phyloP scores from a whole-genome alignment of 805 yeast species.

The Kuraishia ogatae region DNA sequence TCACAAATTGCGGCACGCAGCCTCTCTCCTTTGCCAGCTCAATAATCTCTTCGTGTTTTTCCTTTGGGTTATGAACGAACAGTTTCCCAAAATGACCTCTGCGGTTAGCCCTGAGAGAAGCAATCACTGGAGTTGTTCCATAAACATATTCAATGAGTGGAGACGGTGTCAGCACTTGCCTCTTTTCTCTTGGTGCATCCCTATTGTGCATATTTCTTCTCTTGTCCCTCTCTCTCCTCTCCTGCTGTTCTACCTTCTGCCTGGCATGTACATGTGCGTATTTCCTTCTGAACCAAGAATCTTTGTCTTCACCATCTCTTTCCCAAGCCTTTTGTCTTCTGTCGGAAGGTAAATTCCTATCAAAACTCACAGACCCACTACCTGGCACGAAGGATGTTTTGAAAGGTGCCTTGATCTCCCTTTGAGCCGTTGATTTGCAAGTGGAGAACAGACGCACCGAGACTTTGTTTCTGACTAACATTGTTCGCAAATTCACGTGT shows the following conservation, averaged over 20 bases:
- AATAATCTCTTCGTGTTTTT: constrained; percentile 31
- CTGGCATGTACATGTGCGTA: constrained; percentile 61
- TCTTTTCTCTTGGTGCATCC: not conserved
- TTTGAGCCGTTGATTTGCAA: not conserved
- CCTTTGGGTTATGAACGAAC: constrained; percentile 31
- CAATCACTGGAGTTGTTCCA: constrained; percentile 68
- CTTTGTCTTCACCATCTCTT: constrained; percentile 49
- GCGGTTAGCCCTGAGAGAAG: constrained; percentile 53
- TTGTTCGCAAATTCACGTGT: too few species aligned
- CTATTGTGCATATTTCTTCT: not conserved
- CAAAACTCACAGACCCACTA: constrained; percentile 19
- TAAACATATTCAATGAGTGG: constrained; percentile 47
- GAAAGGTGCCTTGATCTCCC: constrained; percentile 1
- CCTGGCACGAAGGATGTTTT: not conserved
- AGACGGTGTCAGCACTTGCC: not conserved
- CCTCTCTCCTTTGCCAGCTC: constrained; percentile 35
- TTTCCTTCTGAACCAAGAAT: constrained; percentile 49
- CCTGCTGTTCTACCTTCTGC: constrained; percentile 21
- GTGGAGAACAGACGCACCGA: not conserved
- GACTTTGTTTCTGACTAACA: not conserved
- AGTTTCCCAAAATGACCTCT: constrained; percentile 46
- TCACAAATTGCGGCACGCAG: constrained; percentile 26
- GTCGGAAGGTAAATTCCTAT: constrained; percentile 32
- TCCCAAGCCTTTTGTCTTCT: constrained; percentile 57
- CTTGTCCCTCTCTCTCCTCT: constrained; percentile 5